Evolutionary conservation across 805 yeast genomes (phyloP).

Genomic region (Candida gorgasii): DNA sequence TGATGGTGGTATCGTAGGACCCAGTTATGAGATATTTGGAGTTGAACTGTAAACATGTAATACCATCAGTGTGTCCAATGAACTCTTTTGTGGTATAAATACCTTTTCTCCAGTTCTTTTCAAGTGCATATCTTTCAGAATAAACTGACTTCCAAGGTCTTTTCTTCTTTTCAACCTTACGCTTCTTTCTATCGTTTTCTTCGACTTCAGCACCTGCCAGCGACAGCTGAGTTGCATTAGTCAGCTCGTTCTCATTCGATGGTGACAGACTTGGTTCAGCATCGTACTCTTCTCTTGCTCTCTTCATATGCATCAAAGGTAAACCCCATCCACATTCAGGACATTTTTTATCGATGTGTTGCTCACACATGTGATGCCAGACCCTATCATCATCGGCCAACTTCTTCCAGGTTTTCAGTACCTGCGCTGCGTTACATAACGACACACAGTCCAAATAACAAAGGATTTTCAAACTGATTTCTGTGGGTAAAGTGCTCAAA

Average conservation of each 20-base stretch:
- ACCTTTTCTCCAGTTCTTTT: slow-evolving; percentile 93
- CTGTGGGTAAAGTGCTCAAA: slow-evolving; percentile 80
- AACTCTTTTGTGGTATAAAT: slow-evolving; percentile 62
- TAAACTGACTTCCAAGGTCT: slow-evolving; percentile 97
- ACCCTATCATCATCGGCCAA: slow-evolving; percentile 95
- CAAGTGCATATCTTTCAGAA: slow-evolving; percentile 86
- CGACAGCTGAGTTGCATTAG: neutral
- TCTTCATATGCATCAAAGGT: slow-evolving; percentile 87
- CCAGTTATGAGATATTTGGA: slow-evolving; percentile 80
- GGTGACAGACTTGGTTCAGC: neutral
- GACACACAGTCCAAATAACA: slow-evolving; percentile 91
- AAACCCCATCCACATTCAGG: slow-evolving; percentile 99
- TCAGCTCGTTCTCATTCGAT: neutral
- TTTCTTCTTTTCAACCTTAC: slow-evolving; percentile 21
- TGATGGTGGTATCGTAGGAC: slow-evolving; percentile 85
- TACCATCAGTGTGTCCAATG: slow-evolving; percentile 83
- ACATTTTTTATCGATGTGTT: slow-evolving; percentile 95
- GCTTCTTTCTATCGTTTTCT: slow-evolving; percentile 9
- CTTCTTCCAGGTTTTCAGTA: slow-evolving; percentile 79
- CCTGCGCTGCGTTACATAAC: slow-evolving; percentile 93
- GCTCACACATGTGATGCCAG: slow-evolving; percentile 98
- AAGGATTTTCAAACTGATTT: slow-evolving; percentile 77
- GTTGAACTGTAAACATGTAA: slow-evolving; percentile 85
- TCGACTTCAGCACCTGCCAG: neutral
- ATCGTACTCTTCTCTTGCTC: slow-evolving; percentile 51